phyloP scores from a whole-genome alignment of 345 rosid genomes.

The Combretum micranthum region DNA sequence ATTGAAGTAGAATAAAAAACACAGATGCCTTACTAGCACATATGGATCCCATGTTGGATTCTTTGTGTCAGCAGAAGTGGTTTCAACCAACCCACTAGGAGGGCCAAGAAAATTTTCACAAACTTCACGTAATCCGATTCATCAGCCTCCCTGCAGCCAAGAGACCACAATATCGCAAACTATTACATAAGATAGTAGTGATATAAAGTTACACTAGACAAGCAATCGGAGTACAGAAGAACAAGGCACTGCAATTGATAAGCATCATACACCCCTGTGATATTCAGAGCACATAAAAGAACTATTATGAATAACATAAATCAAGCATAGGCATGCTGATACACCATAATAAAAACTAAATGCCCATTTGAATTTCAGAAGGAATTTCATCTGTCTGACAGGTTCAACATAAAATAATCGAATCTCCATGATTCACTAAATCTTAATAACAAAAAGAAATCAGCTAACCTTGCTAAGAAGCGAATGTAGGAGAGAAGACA shows the following conservation, averaged over 20 bases:
- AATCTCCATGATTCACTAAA: not conserved
- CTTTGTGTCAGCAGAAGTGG: slow-evolving; percentile 36
- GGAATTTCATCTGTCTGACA: too few species aligned
- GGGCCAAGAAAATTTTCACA: slow-evolving; percentile 97
- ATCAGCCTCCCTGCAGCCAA: slow-evolving; percentile 77
- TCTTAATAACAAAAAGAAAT: not conserved
- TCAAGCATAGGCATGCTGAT: too few species aligned
- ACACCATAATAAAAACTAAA: too few species aligned
- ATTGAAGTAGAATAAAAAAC: not conserved
- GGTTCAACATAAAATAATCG: too few species aligned
- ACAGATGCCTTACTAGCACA: slow-evolving; percentile 55
- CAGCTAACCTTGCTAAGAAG: slow-evolving; percentile 73
- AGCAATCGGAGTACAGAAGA: too few species aligned
- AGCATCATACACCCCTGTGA: too few species aligned
- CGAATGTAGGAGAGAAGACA: slow-evolving; percentile 92
- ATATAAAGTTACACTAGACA: too few species aligned
- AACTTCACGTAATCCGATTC: slow-evolving; percentile 89
- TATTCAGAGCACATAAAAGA: too few species aligned
- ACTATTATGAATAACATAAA: too few species aligned
- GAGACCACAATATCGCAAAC: not conserved
- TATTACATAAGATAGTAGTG: too few species aligned
- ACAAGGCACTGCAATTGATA: too few species aligned
- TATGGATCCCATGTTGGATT: slow-evolving; percentile 79
- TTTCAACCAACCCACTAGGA: slow-evolving; percentile 79
- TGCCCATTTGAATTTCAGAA: too few species aligned